Conservation (phyloP, 2,329 filamentous ascomycete species). For the Anisogramma anomala region DNA sequence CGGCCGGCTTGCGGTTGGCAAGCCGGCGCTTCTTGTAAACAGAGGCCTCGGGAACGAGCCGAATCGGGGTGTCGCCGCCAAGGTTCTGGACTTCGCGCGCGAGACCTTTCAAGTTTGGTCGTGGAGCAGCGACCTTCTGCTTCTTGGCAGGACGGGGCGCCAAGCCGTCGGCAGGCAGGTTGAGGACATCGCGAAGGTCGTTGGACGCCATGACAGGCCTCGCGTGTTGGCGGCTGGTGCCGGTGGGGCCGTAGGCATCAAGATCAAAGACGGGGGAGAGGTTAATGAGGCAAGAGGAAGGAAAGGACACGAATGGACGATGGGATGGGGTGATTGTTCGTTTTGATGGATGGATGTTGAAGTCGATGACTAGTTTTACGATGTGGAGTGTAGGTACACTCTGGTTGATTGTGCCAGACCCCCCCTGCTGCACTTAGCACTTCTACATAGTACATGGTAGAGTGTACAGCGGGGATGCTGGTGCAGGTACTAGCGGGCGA, state of each 20-base stretch:
- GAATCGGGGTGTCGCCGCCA: slow-evolving; percentile 54
- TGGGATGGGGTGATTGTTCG: too few species aligned
- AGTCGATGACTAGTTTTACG: too few species aligned
- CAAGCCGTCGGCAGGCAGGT: slow-evolving; percentile 53
- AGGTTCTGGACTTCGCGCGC: slow-evolving; percentile 55
- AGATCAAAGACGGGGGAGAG: background rate
- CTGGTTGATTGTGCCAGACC: too few species aligned
- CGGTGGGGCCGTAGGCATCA: background rate
- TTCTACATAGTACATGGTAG: too few species aligned
- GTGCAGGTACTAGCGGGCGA: too few species aligned
- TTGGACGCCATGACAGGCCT: slow-evolving; percentile 53
- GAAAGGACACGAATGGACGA: too few species aligned
- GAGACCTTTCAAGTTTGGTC: slow-evolving; percentile 49
- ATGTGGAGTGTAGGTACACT: too few species aligned
- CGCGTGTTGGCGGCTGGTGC: slow-evolving; percentile 1
- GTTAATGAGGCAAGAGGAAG: background rate
- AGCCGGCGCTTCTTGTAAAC: slow-evolving; percentile 49
- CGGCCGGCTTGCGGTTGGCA: slow-evolving; percentile 42
- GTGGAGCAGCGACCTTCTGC: slow-evolving; percentile 52
- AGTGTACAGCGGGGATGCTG: too few species aligned
- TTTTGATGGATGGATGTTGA: too few species aligned
- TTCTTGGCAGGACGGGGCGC: slow-evolving; percentile 57
- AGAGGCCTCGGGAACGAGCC: slow-evolving; percentile 50
- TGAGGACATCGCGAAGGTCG: slow-evolving; percentile 82
- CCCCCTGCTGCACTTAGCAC: too few species aligned